A percentile compares a stretch with the other conserved stretches of the same genome.
Conservation (phyloP, 2,329 filamentous ascomycete genomes). For the Ophiobolus disseminans region DNA sequence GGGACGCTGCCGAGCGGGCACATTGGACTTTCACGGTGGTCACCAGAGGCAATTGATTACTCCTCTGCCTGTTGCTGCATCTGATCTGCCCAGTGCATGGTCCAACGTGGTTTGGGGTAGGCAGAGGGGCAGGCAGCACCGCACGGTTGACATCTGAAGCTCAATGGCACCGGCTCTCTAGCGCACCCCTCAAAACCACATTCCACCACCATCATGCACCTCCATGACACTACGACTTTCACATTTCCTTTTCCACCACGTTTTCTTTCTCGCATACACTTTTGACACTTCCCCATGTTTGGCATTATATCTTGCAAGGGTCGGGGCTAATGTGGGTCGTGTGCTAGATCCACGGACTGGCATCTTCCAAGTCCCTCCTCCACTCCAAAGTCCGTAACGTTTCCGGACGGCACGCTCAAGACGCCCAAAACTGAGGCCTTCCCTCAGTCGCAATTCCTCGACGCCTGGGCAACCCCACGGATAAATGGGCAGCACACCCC, state of each 20-base stretch:
- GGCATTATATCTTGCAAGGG: constrained; percentile 29
- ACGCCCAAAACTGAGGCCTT: constrained; percentile 54
- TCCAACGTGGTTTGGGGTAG: constrained; percentile 33
- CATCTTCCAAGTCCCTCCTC: constrained; percentile 59
- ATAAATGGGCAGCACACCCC: constrained; percentile 51
- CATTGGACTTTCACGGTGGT: constrained; percentile 18
- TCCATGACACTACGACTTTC: constrained; percentile 5
- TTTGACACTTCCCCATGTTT: constrained; percentile 7
- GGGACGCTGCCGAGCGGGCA: constrained; percentile 18
- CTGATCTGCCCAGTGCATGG: constrained; percentile 22
- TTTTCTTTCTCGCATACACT: constrained; percentile 6
- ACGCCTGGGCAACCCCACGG: constrained; percentile 58
- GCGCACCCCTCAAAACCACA: constrained; percentile 25
- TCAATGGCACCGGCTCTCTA: constrained; percentile 32
- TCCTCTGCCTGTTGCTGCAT: constrained; percentile 31
- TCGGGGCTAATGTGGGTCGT: constrained; percentile 43
- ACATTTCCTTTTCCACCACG: constrained; percentile 11
- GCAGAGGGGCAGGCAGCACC: constrained; percentile 47
- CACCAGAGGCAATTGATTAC: constrained; percentile 18
- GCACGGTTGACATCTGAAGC: constrained; percentile 40
- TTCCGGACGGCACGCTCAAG: constrained; percentile 51
- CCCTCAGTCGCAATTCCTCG: constrained; percentile 56
- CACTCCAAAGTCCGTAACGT: constrained; percentile 54
- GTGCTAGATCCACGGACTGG: constrained; percentile 55
- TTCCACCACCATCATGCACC: constrained; percentile 16